Conservation (phyloP, 345 rosid species). For the Hibiscus trionum region DNA sequence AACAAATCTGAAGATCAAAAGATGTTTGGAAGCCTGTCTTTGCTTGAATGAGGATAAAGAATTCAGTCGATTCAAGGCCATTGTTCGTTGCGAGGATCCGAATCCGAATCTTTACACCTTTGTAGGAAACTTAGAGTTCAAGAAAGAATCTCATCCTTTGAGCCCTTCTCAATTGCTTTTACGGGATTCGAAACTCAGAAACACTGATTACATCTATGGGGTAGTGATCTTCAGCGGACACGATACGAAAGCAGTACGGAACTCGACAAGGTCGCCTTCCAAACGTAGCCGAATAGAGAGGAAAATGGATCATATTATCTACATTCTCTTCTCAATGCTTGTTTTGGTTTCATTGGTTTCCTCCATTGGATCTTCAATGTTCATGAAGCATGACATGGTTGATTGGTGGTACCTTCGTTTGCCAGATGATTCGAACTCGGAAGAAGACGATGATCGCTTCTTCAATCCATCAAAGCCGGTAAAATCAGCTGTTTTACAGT, state of each 20-base stretch:
- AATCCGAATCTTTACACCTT: conserved; percentile 66
- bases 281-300: conserved; percentile 61
- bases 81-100: conserved; percentile 57
- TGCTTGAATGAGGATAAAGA: conserved; percentile 37
- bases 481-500: conserved; percentile 39
- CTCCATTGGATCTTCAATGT: conserved; percentile 36
- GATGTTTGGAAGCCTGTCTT: conserved; percentile 50
- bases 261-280: conserved; percentile 64
- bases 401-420: conserved; percentile 56
- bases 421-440: conserved; percentile 12
- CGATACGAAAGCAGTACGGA: conserved; percentile 55
- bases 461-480: conserved; percentile 37
- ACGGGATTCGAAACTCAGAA: conserved; percentile 71
- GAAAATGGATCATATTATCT: conserved; percentile 64
- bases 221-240: conserved; percentile 61
- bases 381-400: conserved; percentile 35
- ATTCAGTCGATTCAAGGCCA: conserved; percentile 34
- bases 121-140: conserved; percentile 55
- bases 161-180: conserved; percentile 51
- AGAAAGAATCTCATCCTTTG: conserved; percentile 38
- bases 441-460: conserved; percentile 9
- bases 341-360: conserved; percentile 43
- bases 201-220: conserved; percentile 58
- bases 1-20: conserved; percentile 62
- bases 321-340: conserved; percentile 50